These are phyloP conservation scores for Auricularia auricula-judae DNA, from an alignment of 768 basidiomycete genomes.

Conservation along the genomic window DNA sequence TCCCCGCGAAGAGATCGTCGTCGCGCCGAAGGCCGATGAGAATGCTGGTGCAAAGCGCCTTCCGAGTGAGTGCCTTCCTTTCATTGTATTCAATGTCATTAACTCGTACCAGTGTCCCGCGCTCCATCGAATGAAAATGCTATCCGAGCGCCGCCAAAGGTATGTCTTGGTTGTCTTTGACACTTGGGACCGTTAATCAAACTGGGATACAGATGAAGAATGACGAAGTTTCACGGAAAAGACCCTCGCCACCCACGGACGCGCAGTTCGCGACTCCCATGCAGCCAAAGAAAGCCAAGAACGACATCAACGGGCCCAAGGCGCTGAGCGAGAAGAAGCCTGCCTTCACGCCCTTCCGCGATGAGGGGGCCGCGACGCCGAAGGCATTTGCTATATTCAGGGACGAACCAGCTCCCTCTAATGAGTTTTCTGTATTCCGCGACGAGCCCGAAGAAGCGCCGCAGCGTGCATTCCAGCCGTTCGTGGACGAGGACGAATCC, in stretches of 20 bases:
- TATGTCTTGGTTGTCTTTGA: neutral
- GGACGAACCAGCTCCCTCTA: neutral
- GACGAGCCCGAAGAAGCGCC: neutral
- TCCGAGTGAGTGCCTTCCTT: conserved; percentile 20
- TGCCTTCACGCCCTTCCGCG: neutral
- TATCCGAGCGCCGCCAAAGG: neutral
- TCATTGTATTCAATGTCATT: neutral
- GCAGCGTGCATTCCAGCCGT: conserved; percentile 50
- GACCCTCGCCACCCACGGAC: neutral
- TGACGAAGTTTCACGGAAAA: neutral
- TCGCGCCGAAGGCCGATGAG: neutral
- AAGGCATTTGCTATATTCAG: neutral
- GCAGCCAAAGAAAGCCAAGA: neutral
- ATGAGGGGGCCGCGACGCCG: neutral
- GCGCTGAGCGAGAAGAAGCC: neutral
- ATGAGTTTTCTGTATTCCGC: neutral
- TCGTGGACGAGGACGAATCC: conserved; percentile 47
- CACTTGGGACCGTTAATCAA: neutral
- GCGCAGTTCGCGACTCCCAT: neutral
- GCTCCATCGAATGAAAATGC: neutral
- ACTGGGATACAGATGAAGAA: too few species aligned
- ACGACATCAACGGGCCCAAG: neutral
- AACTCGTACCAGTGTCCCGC: neutral
- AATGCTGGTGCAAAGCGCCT: conserved; percentile 19
- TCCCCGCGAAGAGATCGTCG: too few species aligned